Evolutionary conservation across 768 basidiomycete species (phyloP), one percentile per base, ranked within the genome.

Genomic region (Xanthoconium stramineum): DNA sequence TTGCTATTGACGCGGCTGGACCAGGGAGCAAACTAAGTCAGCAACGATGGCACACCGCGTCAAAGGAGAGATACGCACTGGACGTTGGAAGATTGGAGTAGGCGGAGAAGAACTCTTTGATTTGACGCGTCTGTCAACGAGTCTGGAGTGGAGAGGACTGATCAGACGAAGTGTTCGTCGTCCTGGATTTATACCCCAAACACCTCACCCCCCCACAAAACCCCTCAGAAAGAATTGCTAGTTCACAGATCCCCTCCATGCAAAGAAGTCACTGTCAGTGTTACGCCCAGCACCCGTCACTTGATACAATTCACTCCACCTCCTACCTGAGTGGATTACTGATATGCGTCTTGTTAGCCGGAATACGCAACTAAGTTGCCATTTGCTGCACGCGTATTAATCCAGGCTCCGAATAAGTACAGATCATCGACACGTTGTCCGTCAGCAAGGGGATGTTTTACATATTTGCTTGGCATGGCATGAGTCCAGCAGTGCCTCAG

Each of bases 131-230:
- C 20, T 29, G 37, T 28, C 4, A 24, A 24, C 24, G 24, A 24
- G 19, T 47, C 38, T 35, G 57, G 42, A 40, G 50, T 28, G 28
- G 39, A 46, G 5, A 11, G 46, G 29, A 37, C 17, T 57, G 33
- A 37, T 14, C 17, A 38, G 14, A 33, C 37, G 20, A 38, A 10
- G 7, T 28, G 9, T 50, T 29, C 12, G 12, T 33, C 29, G 12
- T 36, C 51, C 33, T 35, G 44, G n/a, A 32, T 66, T 65, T 65
- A 65, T 65, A 63, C 49, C 39, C n/a, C 10, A 38, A 38, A 15
- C 37, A 17, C 37, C 37, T 14, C 37, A 38, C 11, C 37, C 37
- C 37, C 37, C 10, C 37, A 38, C 37, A 6, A 24, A 15, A 38
- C 15, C 6, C 37, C 37, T 35, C 37, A 13, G 24, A 24, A 2